Percentiles rank a stretch among this genome's conserved stretches.
Conservation (phyloP, 345 rosid genomes). For the Euphorbia lathyris region DNA sequence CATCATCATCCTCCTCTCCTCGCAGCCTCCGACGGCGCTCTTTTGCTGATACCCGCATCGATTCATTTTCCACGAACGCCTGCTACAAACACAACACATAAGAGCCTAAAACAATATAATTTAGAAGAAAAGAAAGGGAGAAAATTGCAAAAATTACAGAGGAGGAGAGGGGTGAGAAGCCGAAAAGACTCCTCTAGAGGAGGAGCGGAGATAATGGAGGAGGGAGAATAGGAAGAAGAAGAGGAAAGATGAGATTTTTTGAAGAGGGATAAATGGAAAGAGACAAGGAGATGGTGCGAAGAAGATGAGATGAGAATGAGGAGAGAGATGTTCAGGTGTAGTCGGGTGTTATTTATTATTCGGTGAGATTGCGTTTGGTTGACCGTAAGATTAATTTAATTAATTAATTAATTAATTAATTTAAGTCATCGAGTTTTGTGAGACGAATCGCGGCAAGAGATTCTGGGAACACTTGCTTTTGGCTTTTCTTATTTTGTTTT, state of each 20-base stretch:
- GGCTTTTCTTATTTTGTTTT: background rate
- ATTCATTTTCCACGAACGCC: constrained; percentile 21
- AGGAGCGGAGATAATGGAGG: constrained; percentile 25
- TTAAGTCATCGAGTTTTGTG: background rate
- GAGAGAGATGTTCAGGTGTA: background rate
- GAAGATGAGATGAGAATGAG: constrained; percentile 4
- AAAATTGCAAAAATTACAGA: background rate
- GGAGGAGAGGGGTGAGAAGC: too few species aligned
- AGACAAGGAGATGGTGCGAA: background rate
- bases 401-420: background rate
- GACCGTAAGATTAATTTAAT: background rate
- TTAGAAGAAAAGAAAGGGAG: background rate
- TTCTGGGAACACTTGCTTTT: background rate
- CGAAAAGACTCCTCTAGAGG: constrained; percentile 21
- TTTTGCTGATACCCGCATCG: constrained; percentile 28
- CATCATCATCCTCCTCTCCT: constrained; percentile 29
- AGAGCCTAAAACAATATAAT: background rate
- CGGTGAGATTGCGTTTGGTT: background rate
- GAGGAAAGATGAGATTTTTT: background rate
- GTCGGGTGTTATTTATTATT: background rate
- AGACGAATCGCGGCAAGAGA: background rate
- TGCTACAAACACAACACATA: background rate
- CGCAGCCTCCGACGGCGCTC: constrained; percentile 25
- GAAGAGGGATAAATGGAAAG: background rate
- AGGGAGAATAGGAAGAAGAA: constrained; percentile 18